phyloP scores from a whole-genome alignment of 169 alveolate genomes.

The Plasmodium vivax region DNA sequence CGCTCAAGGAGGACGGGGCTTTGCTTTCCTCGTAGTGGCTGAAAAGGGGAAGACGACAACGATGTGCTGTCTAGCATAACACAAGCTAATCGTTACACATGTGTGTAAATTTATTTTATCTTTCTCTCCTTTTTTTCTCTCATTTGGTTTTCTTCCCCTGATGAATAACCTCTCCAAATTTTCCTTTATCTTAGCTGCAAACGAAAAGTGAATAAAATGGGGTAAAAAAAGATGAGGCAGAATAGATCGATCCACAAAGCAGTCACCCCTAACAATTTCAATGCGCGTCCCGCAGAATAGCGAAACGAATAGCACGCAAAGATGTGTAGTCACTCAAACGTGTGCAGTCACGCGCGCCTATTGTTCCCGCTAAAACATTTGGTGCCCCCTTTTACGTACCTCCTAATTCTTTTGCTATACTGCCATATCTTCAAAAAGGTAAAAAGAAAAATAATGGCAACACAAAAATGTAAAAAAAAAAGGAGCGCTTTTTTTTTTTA shows the following conservation, averaged over 20 bases:
- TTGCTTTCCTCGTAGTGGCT: slow-evolving; percentile 63
- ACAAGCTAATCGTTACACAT: not conserved
- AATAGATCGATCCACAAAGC: not conserved
- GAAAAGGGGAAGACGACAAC: not conserved
- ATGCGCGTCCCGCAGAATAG: not conserved
- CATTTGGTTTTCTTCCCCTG: not conserved
- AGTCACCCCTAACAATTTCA: not conserved
- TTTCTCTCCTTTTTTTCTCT: not conserved
- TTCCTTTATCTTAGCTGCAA: slow-evolving; percentile 27
- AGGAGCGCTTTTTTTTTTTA: not conserved
- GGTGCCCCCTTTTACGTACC: slow-evolving; percentile 13
- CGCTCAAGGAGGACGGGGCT: slow-evolving; percentile 40
- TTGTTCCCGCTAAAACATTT: not conserved
- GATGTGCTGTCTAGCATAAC: not conserved
- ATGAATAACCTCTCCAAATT: slow-evolving; percentile 42
- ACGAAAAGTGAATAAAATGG: not conserved
- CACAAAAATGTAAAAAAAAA: not conserved
- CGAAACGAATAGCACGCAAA: not conserved
- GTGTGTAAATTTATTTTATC: not conserved
- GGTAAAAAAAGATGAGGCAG: not conserved
- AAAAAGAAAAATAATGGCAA: slow-evolving; percentile 3
- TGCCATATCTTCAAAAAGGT: slow-evolving; percentile 13
- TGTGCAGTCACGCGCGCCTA: not conserved
- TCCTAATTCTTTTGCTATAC: slow-evolving; percentile 56
- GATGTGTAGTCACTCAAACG: not conserved